phyloP scores from a whole-genome alignment of 371 early-diverging fungal species.

The Mortierella sp. region DNA sequence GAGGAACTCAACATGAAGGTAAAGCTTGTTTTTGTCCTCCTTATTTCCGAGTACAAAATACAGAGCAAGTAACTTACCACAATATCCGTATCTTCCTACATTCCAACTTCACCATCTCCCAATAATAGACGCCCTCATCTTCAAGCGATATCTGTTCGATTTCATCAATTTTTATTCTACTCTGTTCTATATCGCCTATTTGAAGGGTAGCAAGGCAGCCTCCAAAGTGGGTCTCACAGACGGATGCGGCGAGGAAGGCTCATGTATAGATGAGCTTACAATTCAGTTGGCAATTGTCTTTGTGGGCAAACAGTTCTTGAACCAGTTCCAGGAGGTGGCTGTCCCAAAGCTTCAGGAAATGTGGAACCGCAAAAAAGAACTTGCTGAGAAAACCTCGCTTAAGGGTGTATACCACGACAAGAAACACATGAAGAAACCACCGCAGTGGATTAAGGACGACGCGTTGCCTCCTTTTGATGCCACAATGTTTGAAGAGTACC shows the following conservation, averaged over 20 bases:
- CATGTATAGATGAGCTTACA: conserved; percentile 65
- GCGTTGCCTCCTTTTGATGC: conserved; percentile 51
- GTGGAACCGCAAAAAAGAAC: conserved; percentile 44
- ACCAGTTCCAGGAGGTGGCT: conserved; percentile 58
- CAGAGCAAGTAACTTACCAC: too few species aligned
- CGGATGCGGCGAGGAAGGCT: conserved; percentile 41
- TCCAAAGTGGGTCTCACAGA: conserved; percentile 24
- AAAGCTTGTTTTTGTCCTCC: background rate
- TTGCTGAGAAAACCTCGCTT: background rate
- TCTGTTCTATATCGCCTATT: conserved; percentile 65
- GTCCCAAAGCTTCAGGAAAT: conserved; percentile 53
- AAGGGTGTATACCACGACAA: too few species aligned
- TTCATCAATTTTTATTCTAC: conserved; percentile 68
- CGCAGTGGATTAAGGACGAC: conserved; percentile 64
- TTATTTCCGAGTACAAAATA: background rate
- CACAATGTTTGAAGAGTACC: conserved; percentile 36
- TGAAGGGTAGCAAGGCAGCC: conserved; percentile 57
- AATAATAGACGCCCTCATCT: conserved; percentile 61
- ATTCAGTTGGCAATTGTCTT: conserved; percentile 69
- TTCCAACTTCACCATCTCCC: too few species aligned
- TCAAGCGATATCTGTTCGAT: conserved; percentile 67
- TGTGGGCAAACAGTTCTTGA: conserved; percentile 64
- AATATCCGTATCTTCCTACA: too few species aligned
- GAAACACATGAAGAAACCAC: conserved; percentile 14
- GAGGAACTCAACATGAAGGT: conserved; percentile 50